These are phyloP conservation scores for Dipteronia sinensis DNA, from an alignment of 345 rosid genomes.

Conservation along the genomic window DNA sequence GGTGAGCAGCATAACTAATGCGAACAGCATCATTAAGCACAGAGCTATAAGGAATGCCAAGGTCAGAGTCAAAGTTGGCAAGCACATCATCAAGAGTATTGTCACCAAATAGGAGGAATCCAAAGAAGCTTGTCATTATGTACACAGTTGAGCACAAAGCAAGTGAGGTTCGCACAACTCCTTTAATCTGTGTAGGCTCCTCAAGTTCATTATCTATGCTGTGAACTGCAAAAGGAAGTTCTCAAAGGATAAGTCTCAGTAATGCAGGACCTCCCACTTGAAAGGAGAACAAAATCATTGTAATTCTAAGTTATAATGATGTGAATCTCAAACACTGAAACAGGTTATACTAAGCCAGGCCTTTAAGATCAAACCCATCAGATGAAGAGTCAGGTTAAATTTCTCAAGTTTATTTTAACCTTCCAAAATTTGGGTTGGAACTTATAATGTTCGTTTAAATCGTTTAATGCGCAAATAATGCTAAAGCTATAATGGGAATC, in stretches of 20 bases:
- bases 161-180: constrained; percentile 75
- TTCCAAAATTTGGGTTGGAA: neutral
- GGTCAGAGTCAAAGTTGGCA: constrained; percentile 81
- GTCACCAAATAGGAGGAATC: constrained; percentile 89
- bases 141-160: constrained; percentile 74
- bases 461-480: neutral
- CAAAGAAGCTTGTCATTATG: constrained; percentile 75
- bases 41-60: constrained; percentile 74
- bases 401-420: neutral
- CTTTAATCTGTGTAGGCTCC: constrained; percentile 63
- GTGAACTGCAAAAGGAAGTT: constrained; percentile 64
- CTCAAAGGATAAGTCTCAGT: constrained; percentile 14
- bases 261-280: neutral
- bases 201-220: constrained; percentile 83
- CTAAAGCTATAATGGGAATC: neutral
- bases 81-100: constrained; percentile 82
- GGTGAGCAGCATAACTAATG: constrained; percentile 82
- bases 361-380: neutral
- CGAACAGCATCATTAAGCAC: constrained; percentile 79
- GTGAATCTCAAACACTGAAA: constrained; percentile 2
- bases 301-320: neutral
- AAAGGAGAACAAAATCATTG: neutral
- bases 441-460: neutral
- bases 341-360: neutral
- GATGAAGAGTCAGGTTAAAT: neutral